These are phyloP conservation scores for Cytospora chrysosperma DNA, from an alignment of 2,329 filamentous ascomycete genomes.

Conservation along the genomic window DNA sequence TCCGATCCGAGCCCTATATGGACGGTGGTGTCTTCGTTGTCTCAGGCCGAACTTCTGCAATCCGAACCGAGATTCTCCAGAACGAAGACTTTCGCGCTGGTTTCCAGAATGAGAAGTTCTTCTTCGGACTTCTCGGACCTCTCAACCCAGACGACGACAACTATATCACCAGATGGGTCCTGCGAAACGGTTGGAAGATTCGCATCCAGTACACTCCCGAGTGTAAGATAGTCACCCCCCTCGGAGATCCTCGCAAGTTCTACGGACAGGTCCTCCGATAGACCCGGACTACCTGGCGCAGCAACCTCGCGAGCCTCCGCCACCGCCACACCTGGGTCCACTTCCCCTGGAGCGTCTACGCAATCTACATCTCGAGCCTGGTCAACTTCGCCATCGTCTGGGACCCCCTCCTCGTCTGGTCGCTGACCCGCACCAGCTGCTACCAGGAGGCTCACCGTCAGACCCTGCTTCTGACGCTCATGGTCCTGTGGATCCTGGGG, in stretches of 20 bases:
- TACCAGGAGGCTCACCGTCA: conserved; percentile 15
- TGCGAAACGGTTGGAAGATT: conserved; percentile 50
- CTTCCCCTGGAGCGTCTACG: conserved; percentile 54
- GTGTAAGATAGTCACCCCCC: conserved; percentile 49
- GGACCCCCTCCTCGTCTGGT: conserved; percentile 44
- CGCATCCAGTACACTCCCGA: conserved; percentile 52
- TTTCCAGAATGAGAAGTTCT: conserved; percentile 52
- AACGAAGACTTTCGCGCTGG: conserved; percentile 40
- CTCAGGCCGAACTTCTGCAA: conserved; percentile 53
- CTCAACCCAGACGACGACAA: conserved; percentile 62
- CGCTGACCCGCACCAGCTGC: conserved; percentile 27
- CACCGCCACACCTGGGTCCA: conserved; percentile 38
- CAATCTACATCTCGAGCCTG: conserved; percentile 54
- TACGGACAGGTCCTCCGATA: conserved; percentile 54
- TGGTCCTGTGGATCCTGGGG: conserved; percentile 48
- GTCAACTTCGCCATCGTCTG: conserved; percentile 56
- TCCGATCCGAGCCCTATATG: conserved; percentile 52
- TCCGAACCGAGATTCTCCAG: conserved; percentile 51
- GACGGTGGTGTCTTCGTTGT: conserved; percentile 60
- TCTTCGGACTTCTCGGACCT: conserved; percentile 42
- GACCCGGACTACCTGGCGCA: conserved; percentile 58
- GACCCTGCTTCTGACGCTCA: conserved; percentile 1
- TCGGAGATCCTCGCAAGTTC: conserved; percentile 53
- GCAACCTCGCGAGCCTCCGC: conserved; percentile 49
- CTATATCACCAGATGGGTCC: conserved; percentile 55